Conservation (phyloP, 768 basidiomycete genomes). For the Tricholoma furcatifolium region DNA sequence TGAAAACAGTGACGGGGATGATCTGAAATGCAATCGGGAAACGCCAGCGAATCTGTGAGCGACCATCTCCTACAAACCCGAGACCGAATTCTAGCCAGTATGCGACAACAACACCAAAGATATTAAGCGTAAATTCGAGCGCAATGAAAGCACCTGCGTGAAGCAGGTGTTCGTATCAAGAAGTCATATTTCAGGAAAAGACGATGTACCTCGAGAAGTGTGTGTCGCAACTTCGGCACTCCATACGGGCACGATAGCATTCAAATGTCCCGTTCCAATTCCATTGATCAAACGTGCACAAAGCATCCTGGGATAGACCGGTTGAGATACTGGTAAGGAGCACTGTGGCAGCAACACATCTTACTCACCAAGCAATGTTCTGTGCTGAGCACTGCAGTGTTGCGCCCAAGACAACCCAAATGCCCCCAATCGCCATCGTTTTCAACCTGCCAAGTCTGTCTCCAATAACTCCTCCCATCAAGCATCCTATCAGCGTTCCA, state of each 20-base stretch:
- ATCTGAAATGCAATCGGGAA: conserved; percentile 47
- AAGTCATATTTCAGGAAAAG: background rate
- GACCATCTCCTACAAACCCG: conserved; percentile 41
- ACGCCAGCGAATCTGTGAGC: conserved; percentile 34
- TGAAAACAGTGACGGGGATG: conserved; percentile 36
- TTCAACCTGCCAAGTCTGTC: conserved; percentile 39
- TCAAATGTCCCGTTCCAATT: conserved; percentile 42
- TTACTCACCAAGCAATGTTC: conserved; percentile 39
- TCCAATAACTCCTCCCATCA: conserved; percentile 39
- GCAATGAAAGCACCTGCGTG: conserved; percentile 40
- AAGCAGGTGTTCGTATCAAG: background rate
- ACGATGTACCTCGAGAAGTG: conserved; percentile 32
- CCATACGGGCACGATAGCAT: conserved; percentile 45
- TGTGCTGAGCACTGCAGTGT: conserved; percentile 41
- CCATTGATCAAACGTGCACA: conserved; percentile 44
- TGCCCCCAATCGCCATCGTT: conserved; percentile 37
- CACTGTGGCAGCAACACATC: too few species aligned
- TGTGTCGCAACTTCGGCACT: conserved; percentile 44
- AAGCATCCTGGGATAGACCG: conserved; percentile 36
- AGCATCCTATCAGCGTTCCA: conserved; percentile 38
- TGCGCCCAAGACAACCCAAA: conserved; percentile 41
- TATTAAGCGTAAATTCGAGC: conserved; percentile 40
- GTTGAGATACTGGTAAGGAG: background rate
- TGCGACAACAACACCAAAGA: conserved; percentile 42
- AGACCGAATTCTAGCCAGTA: conserved; percentile 48